Percentiles rank a stretch among this genome's conserved stretches.
These are phyloP conservation scores for Ramularia collo-cygni DNA, from an alignment of 2,329 filamentous ascomycete species.

Conservation along the genomic window DNA sequence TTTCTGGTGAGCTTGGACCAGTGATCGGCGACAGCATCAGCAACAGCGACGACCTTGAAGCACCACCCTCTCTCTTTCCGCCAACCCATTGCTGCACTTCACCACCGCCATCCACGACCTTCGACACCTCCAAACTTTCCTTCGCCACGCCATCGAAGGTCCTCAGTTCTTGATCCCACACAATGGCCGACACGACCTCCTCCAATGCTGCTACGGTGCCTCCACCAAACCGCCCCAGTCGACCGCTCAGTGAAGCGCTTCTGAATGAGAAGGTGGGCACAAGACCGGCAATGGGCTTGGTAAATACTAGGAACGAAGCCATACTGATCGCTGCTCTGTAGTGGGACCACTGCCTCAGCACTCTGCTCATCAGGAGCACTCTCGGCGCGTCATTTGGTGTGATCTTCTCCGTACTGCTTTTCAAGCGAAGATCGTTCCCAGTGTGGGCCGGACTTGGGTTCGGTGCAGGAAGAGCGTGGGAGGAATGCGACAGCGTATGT, in stretches of 20 bases:
- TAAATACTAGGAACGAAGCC: background rate
- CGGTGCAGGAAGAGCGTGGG: constrained; percentile 91
- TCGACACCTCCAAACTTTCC: background rate
- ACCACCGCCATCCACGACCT: background rate
- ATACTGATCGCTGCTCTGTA: constrained; percentile 37
- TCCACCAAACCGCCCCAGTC: constrained; percentile 57
- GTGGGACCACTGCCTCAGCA: constrained; percentile 99
- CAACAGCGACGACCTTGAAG: too few relatives aligned
- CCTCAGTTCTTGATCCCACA: constrained; percentile 16
- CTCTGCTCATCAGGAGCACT: constrained; percentile 91
- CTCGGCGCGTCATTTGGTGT: constrained; percentile 96
- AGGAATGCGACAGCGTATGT: constrained; percentile 81
- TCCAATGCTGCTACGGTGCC: constrained; percentile 53
- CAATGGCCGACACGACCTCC: constrained; percentile 51
- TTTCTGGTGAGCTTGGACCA: too few relatives aligned
- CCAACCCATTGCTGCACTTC: background rate
- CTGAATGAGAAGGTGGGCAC: constrained; percentile 91
- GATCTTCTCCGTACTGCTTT: constrained; percentile 95
- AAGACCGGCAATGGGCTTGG: background rate
- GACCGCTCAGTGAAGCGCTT: constrained; percentile 92
- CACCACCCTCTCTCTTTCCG: too few relatives aligned
- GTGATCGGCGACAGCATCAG: background rate
- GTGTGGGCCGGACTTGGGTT: constrained; percentile 93
- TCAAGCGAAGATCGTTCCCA: constrained; percentile 97
- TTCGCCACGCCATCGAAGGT: background rate